A percentile compares a stretch with the other conserved stretches of the same genome.
Evolutionary conservation across 345 rosid species (phyloP).

Genomic region (Pistacia integerrima): DNA sequence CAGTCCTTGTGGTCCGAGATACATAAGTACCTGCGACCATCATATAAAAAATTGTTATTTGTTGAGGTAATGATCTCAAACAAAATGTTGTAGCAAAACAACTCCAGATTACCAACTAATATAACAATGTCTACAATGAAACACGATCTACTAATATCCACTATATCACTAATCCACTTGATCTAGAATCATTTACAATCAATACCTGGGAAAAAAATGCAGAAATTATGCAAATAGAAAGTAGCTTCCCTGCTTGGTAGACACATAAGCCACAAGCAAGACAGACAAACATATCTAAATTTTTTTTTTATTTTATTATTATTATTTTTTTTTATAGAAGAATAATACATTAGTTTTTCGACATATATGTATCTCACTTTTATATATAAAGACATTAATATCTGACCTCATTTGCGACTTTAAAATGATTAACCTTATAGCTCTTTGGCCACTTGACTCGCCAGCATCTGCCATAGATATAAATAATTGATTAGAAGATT

Average conservation of each 20-base stretch:
- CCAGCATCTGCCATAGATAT: conserved; percentile 70
- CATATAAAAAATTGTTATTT: conserved; percentile 3
- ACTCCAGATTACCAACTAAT: not conserved
- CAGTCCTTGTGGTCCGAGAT: conserved; percentile 69
- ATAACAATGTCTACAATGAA: not conserved
- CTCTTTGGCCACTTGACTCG: conserved; percentile 93
- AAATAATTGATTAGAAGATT: conserved; percentile 2
- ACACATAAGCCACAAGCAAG: not conserved
- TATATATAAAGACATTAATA: conserved; percentile 11
- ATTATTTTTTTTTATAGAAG: too few relatives aligned
- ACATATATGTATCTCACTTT: too few relatives aligned
- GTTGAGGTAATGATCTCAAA: not conserved
- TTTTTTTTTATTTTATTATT: too few relatives aligned
- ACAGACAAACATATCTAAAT: not conserved
- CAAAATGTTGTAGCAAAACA: not conserved
- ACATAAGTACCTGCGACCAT: conserved; percentile 69
- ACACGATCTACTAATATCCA: too few relatives aligned
- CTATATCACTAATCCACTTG: not conserved
- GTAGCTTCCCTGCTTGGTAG: not conserved
- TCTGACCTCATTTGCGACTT: conserved; percentile 96
- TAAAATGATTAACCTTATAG: conserved; percentile 45
- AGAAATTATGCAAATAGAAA: not conserved
- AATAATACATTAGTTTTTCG: too few relatives aligned
- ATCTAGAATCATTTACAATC: not conserved
- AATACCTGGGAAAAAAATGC: not conserved